A percentile compares a stretch with the other conserved stretches of the same genome.
These are phyloP conservation scores for Effrenium voratum DNA, from an alignment of 73 alveolate genomes.

Conservation along the genomic window DNA sequence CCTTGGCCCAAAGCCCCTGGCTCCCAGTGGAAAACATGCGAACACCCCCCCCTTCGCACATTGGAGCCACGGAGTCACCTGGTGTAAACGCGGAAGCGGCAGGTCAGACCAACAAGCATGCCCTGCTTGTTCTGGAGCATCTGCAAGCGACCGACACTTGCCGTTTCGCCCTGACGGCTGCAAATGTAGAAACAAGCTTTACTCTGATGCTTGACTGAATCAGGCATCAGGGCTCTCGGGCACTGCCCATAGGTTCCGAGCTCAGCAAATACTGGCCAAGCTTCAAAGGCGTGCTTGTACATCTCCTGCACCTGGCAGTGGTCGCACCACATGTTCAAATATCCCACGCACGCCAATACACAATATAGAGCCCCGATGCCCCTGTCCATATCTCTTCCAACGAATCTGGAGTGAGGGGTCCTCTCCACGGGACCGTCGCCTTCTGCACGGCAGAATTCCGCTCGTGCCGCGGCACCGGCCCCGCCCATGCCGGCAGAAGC, in stretches of 20 bases:
- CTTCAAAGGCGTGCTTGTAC: constrained; percentile 80
- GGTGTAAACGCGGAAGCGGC: too few species aligned
- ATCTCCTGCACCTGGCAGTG: constrained; percentile 54
- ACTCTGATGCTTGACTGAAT: too few species aligned
- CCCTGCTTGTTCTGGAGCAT: too few species aligned
- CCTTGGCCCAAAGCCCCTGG: constrained; percentile 12
- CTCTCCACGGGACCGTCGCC: neutral
- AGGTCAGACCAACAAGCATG: too few species aligned
- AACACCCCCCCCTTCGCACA: too few species aligned
- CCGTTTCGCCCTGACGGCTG: too few species aligned
- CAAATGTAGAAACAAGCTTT: too few species aligned
- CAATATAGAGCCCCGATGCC: neutral
- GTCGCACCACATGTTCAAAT: neutral
- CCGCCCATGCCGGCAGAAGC: neutral
- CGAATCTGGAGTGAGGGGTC: neutral
- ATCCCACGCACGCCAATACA: neutral
- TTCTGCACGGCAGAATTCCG: constrained; percentile 59
- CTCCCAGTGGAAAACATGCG: neutral
- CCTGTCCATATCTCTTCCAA: neutral
- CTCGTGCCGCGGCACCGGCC: constrained; percentile 60
- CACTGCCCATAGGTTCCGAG: too few species aligned
- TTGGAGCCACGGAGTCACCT: too few species aligned
- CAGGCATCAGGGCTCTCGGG: too few species aligned
- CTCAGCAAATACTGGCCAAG: constrained; percentile 5
- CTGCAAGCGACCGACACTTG: too few species aligned